These are phyloP conservation scores for Botrytis byssoidea DNA, from an alignment of 2,329 filamentous ascomycete species.

Conservation along the genomic window DNA sequence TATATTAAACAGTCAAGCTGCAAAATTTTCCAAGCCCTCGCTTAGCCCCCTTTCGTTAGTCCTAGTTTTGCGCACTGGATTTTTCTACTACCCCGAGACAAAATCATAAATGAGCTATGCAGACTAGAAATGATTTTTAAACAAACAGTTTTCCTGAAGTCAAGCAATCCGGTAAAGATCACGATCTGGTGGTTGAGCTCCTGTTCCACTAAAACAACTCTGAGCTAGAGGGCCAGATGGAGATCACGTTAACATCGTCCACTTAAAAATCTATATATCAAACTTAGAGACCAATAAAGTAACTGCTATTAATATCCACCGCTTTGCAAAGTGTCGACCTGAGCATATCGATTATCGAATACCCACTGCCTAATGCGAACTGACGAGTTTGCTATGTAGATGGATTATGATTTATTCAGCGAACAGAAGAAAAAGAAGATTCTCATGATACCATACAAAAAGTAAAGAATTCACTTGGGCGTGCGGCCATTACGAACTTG, in stretches of 20 bases:
- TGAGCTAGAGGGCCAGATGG: constrained; percentile 15
- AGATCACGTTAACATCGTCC: constrained; percentile 18
- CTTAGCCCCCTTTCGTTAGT: too few relatives aligned
- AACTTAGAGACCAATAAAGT: constrained; percentile 26
- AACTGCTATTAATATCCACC: constrained; percentile 24
- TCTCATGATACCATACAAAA: background rate
- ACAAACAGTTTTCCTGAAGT: background rate
- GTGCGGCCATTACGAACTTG: constrained; percentile 10
- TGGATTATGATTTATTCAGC: background rate
- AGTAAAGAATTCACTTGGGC: constrained; percentile 14
- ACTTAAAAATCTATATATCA: constrained; percentile 23
- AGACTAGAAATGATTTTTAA: too few relatives aligned
- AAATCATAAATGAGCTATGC: background rate
- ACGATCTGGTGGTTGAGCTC: background rate
- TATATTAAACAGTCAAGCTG: background rate
- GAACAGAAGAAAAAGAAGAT: background rate
- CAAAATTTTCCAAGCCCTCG: background rate
- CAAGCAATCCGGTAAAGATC: background rate
- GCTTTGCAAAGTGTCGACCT: constrained; percentile 29
- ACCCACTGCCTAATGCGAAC: too few relatives aligned
- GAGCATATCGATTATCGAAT: constrained; percentile 26
- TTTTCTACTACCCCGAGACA: too few relatives aligned
- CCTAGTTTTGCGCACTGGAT: too few relatives aligned
- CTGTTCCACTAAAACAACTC: background rate
- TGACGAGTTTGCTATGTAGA: too few relatives aligned